These are phyloP conservation scores for Penicillium sp. DNA, from an alignment of 2,329 filamentous ascomycete genomes.

Conservation along the genomic window DNA sequence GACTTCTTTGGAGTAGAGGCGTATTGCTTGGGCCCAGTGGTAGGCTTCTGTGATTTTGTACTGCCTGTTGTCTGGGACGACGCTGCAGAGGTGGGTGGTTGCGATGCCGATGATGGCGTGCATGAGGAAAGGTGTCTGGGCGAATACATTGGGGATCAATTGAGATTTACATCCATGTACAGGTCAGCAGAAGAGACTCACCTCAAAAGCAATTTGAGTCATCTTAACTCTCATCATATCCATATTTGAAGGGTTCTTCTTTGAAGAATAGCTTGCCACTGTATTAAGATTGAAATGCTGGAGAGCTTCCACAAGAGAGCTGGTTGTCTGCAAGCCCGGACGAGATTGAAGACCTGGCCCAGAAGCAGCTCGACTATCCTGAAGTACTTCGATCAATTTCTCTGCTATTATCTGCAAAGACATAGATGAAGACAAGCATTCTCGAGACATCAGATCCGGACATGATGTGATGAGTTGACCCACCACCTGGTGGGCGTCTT, in stretches of 20 bases:
- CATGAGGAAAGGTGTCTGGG: conserved; percentile 43
- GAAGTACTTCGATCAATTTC: conserved; percentile 33
- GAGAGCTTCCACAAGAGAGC: conserved; percentile 28
- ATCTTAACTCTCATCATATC: conserved; percentile 31
- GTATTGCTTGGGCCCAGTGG: conserved; percentile 45
- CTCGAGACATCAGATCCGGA: conserved; percentile 18
- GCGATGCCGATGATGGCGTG: conserved; percentile 41
- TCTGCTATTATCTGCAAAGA: conserved; percentile 26
- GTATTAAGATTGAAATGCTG: conserved; percentile 35
- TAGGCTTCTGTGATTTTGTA: conserved; percentile 38
- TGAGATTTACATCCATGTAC: not conserved
- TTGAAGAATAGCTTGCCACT: conserved; percentile 17
- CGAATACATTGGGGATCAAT: not conserved
- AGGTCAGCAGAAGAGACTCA: conserved; percentile 12
- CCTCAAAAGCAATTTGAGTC: conserved; percentile 38
- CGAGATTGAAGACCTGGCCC: not conserved
- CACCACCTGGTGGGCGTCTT: conserved; percentile 16
- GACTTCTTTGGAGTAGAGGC: conserved; percentile 41
- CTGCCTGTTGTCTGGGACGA: conserved; percentile 30
- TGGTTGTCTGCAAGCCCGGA: not conserved
- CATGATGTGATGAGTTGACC: conserved; percentile 20
- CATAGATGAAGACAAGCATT: conserved; percentile 27
- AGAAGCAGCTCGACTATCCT: not conserved
- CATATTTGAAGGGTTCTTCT: conserved; percentile 12
- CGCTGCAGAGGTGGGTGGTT: conserved; percentile 36